Base-by-base conservation (phyloP, 2,329 filamentous ascomycete genomes). In the Thyridium curvatum region DNA sequence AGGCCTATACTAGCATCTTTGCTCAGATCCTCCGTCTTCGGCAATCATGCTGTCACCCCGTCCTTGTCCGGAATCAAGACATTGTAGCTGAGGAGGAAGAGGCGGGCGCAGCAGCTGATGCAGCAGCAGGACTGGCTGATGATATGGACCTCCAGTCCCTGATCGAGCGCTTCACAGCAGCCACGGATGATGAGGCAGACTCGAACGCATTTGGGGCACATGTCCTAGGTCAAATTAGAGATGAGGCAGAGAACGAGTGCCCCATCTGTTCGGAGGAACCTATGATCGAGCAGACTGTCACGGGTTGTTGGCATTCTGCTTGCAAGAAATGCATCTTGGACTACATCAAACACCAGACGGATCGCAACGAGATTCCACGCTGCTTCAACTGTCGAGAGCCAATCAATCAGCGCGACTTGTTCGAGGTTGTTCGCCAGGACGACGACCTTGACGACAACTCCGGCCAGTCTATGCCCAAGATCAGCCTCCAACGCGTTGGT, bases 1-100 rank as follows among this genome's bases (percentile, higher is more conserved):
- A 95, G 59, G 90, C 89, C 0, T 98, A 90, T 54, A 95, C 93
- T 0, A 96, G 89, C 38, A 96, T 98, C 46, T 96, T 98, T 56
- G 91, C 93, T 0, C 93, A 98, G 59, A 94, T 98, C 53, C 65
- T 98, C 31, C 85, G 93, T 2, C 77, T 98, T 8, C 82, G 93
- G 2, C 93, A 98, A 55, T 86, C 87, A 2, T 98, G 93, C 58
- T 97, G 93, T 46, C 93, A 98, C 58, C 93, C 93, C 0, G 69
- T 91, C 2, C 72, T 98, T 12, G 93, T 94, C 0, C 81, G 90
- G 26, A 94, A 95, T 53, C 83, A 84, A 50, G 79, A 82, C 3
- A 70, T 95, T 5, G 82, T 94, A 4, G 83, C 87, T 2, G 91
- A 97, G 40, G 93, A 97, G 60, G 83, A 88, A 51, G 85, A 90